These are phyloP conservation scores for Diospyros lotus DNA, from an alignment of 148 eudicot genomes.

Conservation along the genomic window DNA sequence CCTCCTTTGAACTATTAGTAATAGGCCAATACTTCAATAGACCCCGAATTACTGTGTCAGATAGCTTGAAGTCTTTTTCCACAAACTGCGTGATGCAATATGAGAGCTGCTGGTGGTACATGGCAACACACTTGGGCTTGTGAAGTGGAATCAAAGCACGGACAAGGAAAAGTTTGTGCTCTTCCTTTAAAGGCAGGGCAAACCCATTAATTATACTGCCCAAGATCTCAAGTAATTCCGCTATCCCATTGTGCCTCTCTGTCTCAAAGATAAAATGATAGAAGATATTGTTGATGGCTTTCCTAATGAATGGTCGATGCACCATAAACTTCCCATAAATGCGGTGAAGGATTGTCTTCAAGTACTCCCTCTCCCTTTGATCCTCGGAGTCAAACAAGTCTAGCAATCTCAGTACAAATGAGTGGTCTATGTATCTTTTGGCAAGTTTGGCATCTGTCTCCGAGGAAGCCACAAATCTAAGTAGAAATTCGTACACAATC, in stretches of 20 bases:
- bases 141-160: conserved; percentile 52
- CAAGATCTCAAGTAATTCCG: conserved; percentile 51
- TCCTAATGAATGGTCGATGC: conserved; percentile 49
- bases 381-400: conserved; percentile 55
- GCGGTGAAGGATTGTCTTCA: conserved; percentile 52
- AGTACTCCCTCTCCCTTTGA: conserved; percentile 55
- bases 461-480: conserved; percentile 41
- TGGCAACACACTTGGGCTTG: conserved; percentile 43
- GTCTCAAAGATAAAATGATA: conserved; percentile 49
- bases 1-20: conserved; percentile 55
- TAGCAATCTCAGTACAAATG: conserved; percentile 43
- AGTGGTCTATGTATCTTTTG: conserved; percentile 42
- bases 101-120: conserved; percentile 50
- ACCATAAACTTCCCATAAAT: conserved; percentile 62
- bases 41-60: conserved; percentile 50
- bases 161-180: conserved; percentile 47
- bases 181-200: conserved; percentile 58
- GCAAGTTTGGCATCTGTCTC: conserved; percentile 49
- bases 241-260: conserved; percentile 52
- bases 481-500: conserved; percentile 47
- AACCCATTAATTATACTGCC: conserved; percentile 62
- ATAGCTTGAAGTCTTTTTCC: conserved; percentile 50
- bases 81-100: conserved; percentile 53
- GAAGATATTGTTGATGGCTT: conserved; percentile 47
- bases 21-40: conserved; percentile 55